phyloP scores from a whole-genome alignment of 2,329 filamentous ascomycete species.

The Scedosporium minutisporum region DNA sequence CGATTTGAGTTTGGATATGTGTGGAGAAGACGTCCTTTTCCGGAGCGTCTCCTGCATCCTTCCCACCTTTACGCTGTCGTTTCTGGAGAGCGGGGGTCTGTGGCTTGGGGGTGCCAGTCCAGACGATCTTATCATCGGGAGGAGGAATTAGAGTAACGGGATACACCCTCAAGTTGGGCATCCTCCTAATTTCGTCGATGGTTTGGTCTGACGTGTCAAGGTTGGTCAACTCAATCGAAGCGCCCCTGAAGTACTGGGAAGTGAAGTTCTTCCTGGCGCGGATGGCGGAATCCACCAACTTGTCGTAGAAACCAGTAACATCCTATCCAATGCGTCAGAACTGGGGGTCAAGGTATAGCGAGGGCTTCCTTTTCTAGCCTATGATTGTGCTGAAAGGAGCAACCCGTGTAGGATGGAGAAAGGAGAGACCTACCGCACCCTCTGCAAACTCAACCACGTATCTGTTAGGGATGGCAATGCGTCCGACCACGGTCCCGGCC shows the following conservation, averaged over 20 bases:
- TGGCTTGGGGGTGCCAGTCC: constrained; percentile 24
- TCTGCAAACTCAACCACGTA: constrained; percentile 47
- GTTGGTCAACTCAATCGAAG: constrained; percentile 42
- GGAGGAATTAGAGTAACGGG: constrained; percentile 35
- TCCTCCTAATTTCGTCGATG: constrained; percentile 27
- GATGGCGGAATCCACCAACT: constrained; percentile 26
- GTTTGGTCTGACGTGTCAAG: constrained; percentile 31
- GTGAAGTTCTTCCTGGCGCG: constrained; percentile 37
- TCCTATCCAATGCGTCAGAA: constrained; percentile 22
- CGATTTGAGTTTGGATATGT: constrained; percentile 47
- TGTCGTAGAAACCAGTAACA: constrained; percentile 26
- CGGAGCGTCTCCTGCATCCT: constrained; percentile 10
- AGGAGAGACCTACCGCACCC: constrained; percentile 26
- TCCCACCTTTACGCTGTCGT: not conserved
- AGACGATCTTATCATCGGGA: constrained; percentile 32
- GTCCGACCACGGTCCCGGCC: constrained; percentile 18
- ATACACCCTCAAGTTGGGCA: constrained; percentile 39
- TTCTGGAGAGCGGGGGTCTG: constrained; percentile 1
- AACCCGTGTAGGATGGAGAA: not conserved
- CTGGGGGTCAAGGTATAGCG: too few relatives aligned
- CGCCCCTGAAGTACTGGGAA: constrained; percentile 43
- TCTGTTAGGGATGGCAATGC: constrained; percentile 29
- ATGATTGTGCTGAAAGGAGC: not conserved
- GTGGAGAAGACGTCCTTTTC: constrained; percentile 33
- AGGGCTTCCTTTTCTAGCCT: not conserved